phyloP scores from a whole-genome alignment of 371 early-diverging fungal genomes.

The Mucor piriformis region DNA sequence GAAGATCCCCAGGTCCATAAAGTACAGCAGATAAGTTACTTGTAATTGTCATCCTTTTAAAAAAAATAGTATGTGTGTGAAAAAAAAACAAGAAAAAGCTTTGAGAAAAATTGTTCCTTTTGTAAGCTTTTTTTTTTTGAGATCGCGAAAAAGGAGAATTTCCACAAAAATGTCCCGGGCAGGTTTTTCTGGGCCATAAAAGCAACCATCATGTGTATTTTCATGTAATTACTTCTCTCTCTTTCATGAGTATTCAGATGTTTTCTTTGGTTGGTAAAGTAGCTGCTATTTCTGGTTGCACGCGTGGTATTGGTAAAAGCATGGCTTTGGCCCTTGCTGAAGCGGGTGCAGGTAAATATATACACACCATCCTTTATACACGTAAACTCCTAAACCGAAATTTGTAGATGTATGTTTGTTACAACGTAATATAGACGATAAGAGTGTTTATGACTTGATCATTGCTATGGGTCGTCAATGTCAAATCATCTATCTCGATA shows the following conservation, averaged over 20 bases:
- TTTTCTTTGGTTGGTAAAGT: conserved; percentile 34
- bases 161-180: too few species aligned
- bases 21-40: background rate
- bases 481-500: conserved; percentile 30
- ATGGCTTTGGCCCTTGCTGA: conserved; percentile 41
- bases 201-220: background rate
- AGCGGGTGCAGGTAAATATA: conserved; percentile 45
- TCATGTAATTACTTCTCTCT: background rate
- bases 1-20: background rate
- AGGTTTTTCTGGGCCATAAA: too few species aligned
- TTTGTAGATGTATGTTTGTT: conserved; percentile 31
- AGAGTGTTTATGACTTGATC: conserved; percentile 24
- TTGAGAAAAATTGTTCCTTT: too few species aligned
- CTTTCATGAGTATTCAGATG: conserved; percentile 4
- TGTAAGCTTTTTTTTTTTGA: too few species aligned
- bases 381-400: too few species aligned
- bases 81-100: too few species aligned
- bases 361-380: too few species aligned
- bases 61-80: too few species aligned
- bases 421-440: conserved; percentile 28
- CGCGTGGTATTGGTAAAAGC: conserved; percentile 33
- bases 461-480: conserved; percentile 29
- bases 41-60: background rate
- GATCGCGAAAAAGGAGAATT: too few species aligned
- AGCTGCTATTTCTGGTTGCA: conserved; percentile 36